Evolutionary conservation across 371 early-diverging fungal genomes (phyloP).

Genomic region (Mortierella sp.): DNA sequence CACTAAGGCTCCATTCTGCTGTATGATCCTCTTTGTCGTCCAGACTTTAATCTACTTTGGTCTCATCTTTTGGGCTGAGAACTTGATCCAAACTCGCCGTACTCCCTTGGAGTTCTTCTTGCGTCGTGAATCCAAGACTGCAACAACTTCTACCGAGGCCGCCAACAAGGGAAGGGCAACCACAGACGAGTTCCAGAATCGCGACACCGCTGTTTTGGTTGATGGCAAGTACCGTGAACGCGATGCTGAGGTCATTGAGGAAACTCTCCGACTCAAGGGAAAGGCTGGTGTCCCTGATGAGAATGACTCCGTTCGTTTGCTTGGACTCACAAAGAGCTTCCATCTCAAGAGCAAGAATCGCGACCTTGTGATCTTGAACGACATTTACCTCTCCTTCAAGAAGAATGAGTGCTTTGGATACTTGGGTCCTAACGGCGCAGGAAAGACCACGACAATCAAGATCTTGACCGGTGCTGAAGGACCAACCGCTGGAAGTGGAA

Average conservation of each 20-base stretch:
- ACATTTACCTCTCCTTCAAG: constrained; percentile 59
- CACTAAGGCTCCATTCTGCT: constrained; percentile 24
- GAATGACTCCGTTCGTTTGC: constrained; percentile 54
- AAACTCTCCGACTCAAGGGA: constrained; percentile 38
- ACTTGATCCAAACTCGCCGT: constrained; percentile 48
- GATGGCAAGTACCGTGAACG: constrained; percentile 50
- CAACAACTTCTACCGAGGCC: not conserved
- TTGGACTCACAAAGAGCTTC: constrained; percentile 52
- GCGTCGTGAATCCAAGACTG: constrained; percentile 5
- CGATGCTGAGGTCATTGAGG: constrained; percentile 50
- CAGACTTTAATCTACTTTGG: constrained; percentile 27
- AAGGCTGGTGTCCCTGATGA: constrained; percentile 27
- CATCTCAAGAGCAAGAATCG: constrained; percentile 39
- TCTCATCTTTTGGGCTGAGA: constrained; percentile 46
- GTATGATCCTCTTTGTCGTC: constrained; percentile 47
- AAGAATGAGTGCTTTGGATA: constrained; percentile 71
- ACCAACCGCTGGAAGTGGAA: constrained; percentile 67
- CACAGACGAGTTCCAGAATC: constrained; percentile 11
- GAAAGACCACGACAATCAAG: constrained; percentile 71
- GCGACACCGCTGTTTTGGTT: constrained; percentile 22
- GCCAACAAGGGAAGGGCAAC: not conserved
- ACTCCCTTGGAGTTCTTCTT: constrained; percentile 29
- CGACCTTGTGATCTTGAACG: constrained; percentile 38
- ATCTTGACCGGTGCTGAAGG: constrained; percentile 72
- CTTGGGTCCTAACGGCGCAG: constrained; percentile 68